Conservation (phyloP, 441 rosid species). For the Populus tomentosa region DNA sequence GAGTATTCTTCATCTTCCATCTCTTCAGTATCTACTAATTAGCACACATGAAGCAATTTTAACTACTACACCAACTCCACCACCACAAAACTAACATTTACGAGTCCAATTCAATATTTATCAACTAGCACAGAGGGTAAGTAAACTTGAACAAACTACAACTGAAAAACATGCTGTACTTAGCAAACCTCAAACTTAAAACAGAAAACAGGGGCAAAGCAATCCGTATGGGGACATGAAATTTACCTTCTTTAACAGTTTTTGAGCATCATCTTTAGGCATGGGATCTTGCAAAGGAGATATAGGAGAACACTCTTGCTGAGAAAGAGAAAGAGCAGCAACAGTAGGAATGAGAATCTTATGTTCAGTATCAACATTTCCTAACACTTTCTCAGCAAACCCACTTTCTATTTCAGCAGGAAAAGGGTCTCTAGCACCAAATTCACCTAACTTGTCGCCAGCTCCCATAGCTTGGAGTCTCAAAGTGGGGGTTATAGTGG, state of each 20-base stretch:
- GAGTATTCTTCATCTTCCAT: not conserved
- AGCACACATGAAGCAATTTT: not conserved
- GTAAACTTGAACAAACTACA: not conserved
- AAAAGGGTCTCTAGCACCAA: slow-evolving; percentile 85
- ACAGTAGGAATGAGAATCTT: slow-evolving; percentile 75
- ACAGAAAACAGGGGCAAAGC: not conserved
- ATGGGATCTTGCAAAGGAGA: slow-evolving; percentile 63
- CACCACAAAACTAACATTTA: not conserved
- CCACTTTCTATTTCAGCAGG: slow-evolving; percentile 75
- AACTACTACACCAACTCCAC: not conserved
- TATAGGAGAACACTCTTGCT: slow-evolving; percentile 53
- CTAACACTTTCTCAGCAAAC: slow-evolving; percentile 81
- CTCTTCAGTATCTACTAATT: not conserved
- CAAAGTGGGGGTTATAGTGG: slow-evolving; percentile 5
- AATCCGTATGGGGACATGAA: not conserved
- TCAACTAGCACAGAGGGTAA: not conserved
- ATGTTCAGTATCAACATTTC: slow-evolving; percentile 61
- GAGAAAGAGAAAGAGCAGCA: slow-evolving; percentile 70
- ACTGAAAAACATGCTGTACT: not conserved
- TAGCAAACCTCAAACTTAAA: not conserved
- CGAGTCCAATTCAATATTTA: not conserved
- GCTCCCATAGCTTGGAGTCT: slow-evolving; percentile 27
- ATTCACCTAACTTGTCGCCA: slow-evolving; percentile 59
- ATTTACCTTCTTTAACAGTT: slow-evolving; percentile 63
- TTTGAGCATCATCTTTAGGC: slow-evolving; percentile 54